Evolutionary conservation across 1,284 basidiomycete genomes (phyloP), one percentile per base, ranked within the genome.

Genomic region (Anthracocystis setariae): DNA sequence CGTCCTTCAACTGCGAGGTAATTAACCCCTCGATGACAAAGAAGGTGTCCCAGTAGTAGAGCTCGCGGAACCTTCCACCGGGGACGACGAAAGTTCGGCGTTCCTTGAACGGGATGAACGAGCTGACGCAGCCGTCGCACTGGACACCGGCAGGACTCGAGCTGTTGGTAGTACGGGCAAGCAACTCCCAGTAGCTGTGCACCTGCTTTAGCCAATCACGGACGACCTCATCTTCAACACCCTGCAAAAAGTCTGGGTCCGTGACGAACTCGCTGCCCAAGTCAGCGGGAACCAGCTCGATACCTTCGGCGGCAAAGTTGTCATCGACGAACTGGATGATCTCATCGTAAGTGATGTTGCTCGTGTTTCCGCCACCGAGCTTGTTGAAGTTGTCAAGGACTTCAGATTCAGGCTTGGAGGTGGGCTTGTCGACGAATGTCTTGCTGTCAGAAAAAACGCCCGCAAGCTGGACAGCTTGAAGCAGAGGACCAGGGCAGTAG

Each of bases 221-320:
- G 43, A 91, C 85, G 44, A 93, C 80, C 1, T 90, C 86, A 73
- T 93, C 89, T 2, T 88, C 85, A 46, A 96, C 87, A 51, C 91
- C 90, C 25, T 85, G 84, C 52, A 95, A 83, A 83, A 93, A 91
- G 0, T 88, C 82, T 0, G 93, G 92, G 32, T 84, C 85, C 0
- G 84, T 49, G 61, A 82, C 83, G 83, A 93, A 93, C 64, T 88
- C 87, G 5, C 88, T 63, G 3, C 94, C 59, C 2, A 67, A 58
- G 15, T 85, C 65, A 1, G 90, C 84, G 4, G 89, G 87, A 75
- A 90, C 85, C 13, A 95, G 87, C 81, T 95, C 93, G 10, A 88
- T 87, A 4, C 93, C 93, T 83, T 96, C 93, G 27, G 91, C 92
- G 43, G 86, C 84, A 77, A 95, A 94, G 83, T 92, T 87, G n/a